Conservation (phyloP, 768 basidiomycete genomes). For the Daedaleopsis sinensis region DNA sequence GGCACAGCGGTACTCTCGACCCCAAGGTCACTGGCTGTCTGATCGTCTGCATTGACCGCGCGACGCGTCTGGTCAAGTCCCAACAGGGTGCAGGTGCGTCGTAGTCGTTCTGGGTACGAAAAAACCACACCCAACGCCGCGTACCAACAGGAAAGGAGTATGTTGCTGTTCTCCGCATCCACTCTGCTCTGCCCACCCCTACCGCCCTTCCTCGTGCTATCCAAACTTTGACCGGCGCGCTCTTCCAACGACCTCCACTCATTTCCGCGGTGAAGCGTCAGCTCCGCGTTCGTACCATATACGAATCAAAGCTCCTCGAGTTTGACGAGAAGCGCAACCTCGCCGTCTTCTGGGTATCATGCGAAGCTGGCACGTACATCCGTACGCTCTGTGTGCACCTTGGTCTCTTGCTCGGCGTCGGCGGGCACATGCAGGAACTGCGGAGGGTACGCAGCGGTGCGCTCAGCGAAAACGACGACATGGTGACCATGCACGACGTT, state of each 20-base stretch:
- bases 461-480: constrained; percentile 96
- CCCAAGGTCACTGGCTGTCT: constrained; percentile 99
- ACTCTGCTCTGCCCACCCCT: constrained; percentile 79
- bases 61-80: constrained; percentile 95
- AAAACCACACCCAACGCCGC: background rate
- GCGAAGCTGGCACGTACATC: constrained; percentile 96
- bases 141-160: constrained; percentile 85
- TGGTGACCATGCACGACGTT: constrained; percentile 99
- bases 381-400: constrained; percentile 98
- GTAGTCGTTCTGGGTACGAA: background rate
- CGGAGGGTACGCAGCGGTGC: constrained; percentile 93
- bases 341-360: constrained; percentile 97
- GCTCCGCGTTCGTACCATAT: constrained; percentile 94
- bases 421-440: constrained; percentile 99
- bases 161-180: constrained; percentile 93
- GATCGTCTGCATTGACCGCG: constrained; percentile 99
- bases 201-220: constrained; percentile 89
- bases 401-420: constrained; percentile 91
- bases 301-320: constrained; percentile 93
- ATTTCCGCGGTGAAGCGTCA: constrained; percentile 99
- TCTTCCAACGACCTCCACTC: constrained; percentile 98
- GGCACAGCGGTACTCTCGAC: constrained; percentile 97
- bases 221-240: constrained; percentile 95
- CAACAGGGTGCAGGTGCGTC: constrained; percentile 93
- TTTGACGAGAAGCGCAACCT: constrained; percentile 97